Evolutionary conservation across 1,284 basidiomycete species (phyloP).

Genomic region (Tranzscheliella williamsii): DNA sequence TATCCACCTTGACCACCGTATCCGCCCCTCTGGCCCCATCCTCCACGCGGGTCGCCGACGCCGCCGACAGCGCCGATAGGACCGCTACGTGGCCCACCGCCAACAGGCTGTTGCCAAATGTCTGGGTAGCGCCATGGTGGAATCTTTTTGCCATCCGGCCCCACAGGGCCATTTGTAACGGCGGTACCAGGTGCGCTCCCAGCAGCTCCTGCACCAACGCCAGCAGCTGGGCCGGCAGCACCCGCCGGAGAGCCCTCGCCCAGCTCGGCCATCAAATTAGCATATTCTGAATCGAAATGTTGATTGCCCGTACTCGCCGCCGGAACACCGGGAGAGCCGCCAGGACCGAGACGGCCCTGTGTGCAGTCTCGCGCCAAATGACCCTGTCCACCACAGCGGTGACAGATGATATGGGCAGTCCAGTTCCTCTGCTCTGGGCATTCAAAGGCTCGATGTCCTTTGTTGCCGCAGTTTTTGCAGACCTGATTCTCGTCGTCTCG

Average conservation of each 20-base stretch:
- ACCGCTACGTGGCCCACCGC: constrained; percentile 21
- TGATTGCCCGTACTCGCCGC: constrained; percentile 47
- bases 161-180: constrained; percentile 15
- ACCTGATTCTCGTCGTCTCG: constrained; percentile 99
- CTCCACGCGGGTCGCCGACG: constrained; percentile 13
- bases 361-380: constrained; percentile 59
- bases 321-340: constrained; percentile 65
- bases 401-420: constrained; percentile 57
- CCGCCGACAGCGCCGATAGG: constrained; percentile 11
- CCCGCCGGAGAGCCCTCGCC: constrained; percentile 75
- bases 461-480: constrained; percentile 94
- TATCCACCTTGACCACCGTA: constrained; percentile 3
- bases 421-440: constrained; percentile 59
- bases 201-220: constrained; percentile 10
- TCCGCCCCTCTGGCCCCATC: constrained; percentile 17
- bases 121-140: constrained; percentile 59
- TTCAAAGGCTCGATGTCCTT: constrained; percentile 66
- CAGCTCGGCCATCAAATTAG: constrained; percentile 94
- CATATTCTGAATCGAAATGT: constrained; percentile 92
- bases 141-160: constrained; percentile 55
- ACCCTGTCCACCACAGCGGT: constrained; percentile 58
- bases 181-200: too few relatives aligned
- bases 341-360: constrained; percentile 67
- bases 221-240: constrained; percentile 6
- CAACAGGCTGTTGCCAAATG: constrained; percentile 52